Base-by-base conservation (phyloP, 106 monocot species). In the Vanilla planifolia region DNA sequence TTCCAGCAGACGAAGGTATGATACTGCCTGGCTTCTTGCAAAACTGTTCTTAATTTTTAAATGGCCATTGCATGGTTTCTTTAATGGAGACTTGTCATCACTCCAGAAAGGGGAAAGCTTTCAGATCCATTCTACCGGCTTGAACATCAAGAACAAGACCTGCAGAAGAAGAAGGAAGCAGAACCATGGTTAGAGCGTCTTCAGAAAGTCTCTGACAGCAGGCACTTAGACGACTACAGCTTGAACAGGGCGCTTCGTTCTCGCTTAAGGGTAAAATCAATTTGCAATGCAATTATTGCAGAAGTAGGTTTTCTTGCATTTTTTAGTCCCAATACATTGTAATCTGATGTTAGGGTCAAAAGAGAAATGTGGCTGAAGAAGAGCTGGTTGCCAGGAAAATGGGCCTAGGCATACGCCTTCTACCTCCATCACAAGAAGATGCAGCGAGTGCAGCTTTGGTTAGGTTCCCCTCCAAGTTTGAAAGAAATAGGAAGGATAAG, bases 121-220 rank as follows among this genome's bases (percentile, higher is more conserved):
- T 51, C 70, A 2, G 96, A 91, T 79, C 96, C 91, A 44, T 87
- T 98, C 39, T 98, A 98, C 65, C 80, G 84, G 51, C 87, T 98
- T 58, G 96, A 98, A 47, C 91, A 98, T 61, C 87, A 91, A 59
- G 87, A 88, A 70, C 79, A 79, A 73, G 96, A 98, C 68, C 37
- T 98, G 45, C 70, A 69, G 33, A 98, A 98, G 69, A 98, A 98
- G 81, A 96, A 91, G 73, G 91, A 98, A 77, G 86, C 87, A 8
- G 96, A 91, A 26, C 96, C 96, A 16, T 37, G 81, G 40, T 33
- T 98, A 28, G 87, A 88, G 23, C 84, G 96, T 33, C 91, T 98
- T 63, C 91, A 98, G 45, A 87, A 75, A 77, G 72, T 98, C 1
- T 79, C 96, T 27, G 84, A 88, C 19, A 84, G 78, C 67, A 66